Evolutionary conservation across 441 rosid genomes (phyloP).

Genomic region (Erodium texanum): DNA sequence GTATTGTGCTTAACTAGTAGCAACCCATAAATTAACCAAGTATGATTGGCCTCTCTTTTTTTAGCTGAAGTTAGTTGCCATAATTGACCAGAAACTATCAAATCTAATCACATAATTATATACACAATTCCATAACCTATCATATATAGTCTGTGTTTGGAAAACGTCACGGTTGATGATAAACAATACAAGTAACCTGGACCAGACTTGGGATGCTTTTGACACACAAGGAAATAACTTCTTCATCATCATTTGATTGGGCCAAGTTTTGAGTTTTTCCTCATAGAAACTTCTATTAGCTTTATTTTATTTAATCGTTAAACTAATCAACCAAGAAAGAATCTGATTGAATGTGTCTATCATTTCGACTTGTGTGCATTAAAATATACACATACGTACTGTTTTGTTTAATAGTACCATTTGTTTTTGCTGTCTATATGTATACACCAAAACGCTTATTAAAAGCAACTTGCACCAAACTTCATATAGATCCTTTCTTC

Average conservation of each 20-base stretch:
- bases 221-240: too few species aligned
- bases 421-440: background rate
- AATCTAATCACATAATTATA: too few species aligned
- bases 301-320: background rate
- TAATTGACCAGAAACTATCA: too few species aligned
- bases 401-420: background rate
- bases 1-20: too few species aligned
- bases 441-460: too few species aligned
- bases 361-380: constrained; percentile 33
- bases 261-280: background rate
- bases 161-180: too few species aligned
- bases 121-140: too few species aligned
- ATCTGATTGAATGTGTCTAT: constrained; percentile 27
- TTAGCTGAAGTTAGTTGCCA: too few species aligned
- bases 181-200: too few species aligned
- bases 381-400: background rate
- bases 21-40: too few species aligned
- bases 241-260: background rate
- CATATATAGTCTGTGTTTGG: too few species aligned
- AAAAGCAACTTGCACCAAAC: constrained; percentile 18
- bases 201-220: constrained; percentile 34
- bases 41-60: too few species aligned
- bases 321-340: constrained; percentile 13
- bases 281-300: constrained; percentile 28
- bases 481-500: constrained; percentile 11